These are phyloP conservation scores for Diutina rugosa DNA, from an alignment of 1,139 yeast species.

Conservation along the genomic window DNA sequence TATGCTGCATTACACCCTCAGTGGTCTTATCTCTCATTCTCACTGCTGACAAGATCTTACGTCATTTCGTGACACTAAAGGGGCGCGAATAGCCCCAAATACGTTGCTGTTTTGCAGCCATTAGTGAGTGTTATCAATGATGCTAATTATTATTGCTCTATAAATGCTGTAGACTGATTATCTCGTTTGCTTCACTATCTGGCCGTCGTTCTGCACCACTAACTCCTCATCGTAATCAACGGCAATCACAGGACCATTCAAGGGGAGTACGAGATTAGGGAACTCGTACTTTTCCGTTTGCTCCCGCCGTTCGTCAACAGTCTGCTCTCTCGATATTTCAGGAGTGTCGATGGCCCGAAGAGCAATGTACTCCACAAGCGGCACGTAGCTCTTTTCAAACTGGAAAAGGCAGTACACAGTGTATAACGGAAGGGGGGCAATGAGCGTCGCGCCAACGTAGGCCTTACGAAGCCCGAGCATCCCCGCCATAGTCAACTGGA, in stretches of 20 bases:
- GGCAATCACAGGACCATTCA: background rate
- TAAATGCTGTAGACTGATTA: background rate
- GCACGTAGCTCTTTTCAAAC: background rate
- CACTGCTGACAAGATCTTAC: background rate
- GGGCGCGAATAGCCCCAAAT: background rate
- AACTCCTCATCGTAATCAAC: background rate
- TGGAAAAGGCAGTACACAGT: background rate
- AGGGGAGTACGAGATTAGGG: background rate
- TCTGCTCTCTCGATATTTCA: background rate
- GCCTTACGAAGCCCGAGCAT: slow-evolving; percentile 38
- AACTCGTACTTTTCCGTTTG: background rate
- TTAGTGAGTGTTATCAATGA: too few species aligned
- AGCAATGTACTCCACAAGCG: background rate
- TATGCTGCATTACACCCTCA: too few species aligned
- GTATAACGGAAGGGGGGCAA: background rate
- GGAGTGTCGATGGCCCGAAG: background rate
- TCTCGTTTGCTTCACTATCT: background rate
- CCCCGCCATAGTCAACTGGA: slow-evolving; percentile 89
- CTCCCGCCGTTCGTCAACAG: background rate
- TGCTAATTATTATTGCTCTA: background rate
- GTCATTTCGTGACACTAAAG: background rate
- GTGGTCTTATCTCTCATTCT: background rate
- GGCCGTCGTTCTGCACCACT: background rate
- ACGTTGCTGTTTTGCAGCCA: background rate
- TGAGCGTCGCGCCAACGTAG: background rate